phyloP scores from a whole-genome alignment of 208 protist species.

The Trichomonas vaginalis region DNA sequence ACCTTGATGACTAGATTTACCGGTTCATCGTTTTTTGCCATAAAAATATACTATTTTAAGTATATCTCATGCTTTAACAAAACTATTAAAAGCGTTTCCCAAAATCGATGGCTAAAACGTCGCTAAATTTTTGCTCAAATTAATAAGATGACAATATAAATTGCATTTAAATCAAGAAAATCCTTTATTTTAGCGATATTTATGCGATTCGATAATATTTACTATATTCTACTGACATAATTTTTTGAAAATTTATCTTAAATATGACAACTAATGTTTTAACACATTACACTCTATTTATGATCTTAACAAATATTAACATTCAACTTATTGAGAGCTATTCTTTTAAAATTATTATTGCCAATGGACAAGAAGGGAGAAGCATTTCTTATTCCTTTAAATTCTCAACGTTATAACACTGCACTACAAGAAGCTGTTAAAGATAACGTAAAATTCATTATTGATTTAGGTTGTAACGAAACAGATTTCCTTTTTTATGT shows the following conservation, averaged over 20 bases:
- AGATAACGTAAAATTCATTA: background rate
- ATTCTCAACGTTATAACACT: background rate
- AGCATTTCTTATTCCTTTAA: background rate
- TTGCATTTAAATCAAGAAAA: too few species aligned
- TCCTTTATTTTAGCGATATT: too few species aligned
- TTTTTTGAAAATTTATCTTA: background rate
- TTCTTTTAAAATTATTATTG: background rate
- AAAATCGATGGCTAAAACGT: too few species aligned
- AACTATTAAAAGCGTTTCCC: too few species aligned
- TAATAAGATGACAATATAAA: too few species aligned
- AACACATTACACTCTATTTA: background rate
- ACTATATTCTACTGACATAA: background rate
- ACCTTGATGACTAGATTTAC: too few species aligned
- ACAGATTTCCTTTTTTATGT: conserved; percentile 14
- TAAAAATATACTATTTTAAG: too few species aligned
- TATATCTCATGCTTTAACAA: too few species aligned
- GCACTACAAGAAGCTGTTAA: background rate
- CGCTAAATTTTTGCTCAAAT: too few species aligned
- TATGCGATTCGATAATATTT: too few species aligned
- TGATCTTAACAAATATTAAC: background rate
- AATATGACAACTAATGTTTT: background rate
- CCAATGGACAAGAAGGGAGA: background rate
- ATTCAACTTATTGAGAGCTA: background rate
- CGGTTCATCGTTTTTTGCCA: too few species aligned
- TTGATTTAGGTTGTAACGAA: background rate